Evolutionary conservation across 2,329 filamentous ascomycete genomes (phyloP).

Genomic region (Cladosporium sp.): DNA sequence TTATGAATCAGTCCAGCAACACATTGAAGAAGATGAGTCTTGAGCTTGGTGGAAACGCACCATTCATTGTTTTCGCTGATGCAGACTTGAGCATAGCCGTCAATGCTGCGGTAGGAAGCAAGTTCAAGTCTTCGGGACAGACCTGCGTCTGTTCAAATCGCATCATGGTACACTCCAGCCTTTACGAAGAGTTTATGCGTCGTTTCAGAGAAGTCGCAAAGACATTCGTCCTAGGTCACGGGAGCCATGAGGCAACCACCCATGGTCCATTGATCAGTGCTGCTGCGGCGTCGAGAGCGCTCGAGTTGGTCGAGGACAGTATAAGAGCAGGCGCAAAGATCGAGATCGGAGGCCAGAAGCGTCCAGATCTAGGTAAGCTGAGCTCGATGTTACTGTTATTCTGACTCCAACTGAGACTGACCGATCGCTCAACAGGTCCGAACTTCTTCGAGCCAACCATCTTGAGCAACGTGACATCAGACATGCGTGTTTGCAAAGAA

Average conservation of each 20-base stretch:
- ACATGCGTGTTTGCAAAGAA: slow-evolving; percentile 22
- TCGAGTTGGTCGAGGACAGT: background rate
- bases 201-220: slow-evolving; percentile 69
- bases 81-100: slow-evolving; percentile 81
- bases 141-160: slow-evolving; percentile 82
- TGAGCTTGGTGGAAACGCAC: slow-evolving; percentile 90
- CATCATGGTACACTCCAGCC: slow-evolving; percentile 71
- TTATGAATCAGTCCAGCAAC: slow-evolving; percentile 84
- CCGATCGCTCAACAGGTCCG: background rate
- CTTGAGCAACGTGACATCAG: slow-evolving; percentile 19
- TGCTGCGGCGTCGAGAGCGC: background rate
- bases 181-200: slow-evolving; percentile 70
- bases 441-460: slow-evolving; percentile 24
- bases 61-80: slow-evolving; percentile 96
- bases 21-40: slow-evolving; percentile 84
- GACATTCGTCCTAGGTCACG: slow-evolving; percentile 70
- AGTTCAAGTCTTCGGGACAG: slow-evolving; percentile 92
- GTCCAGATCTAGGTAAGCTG: background rate
- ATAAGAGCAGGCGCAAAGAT: background rate
- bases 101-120: slow-evolving; percentile 73
- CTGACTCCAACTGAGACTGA: too few relatives aligned
- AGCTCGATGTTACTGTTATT: background rate
- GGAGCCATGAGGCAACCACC: slow-evolving; percentile 65
- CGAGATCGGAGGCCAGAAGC: background rate
- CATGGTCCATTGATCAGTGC: slow-evolving; percentile 6